Percentiles rank a stretch among this genome's conserved stretches.
These are phyloP conservation scores for Pythium phragmitis DNA, from an alignment of 352 stramenopile genomes.

Conservation along the genomic window DNA sequence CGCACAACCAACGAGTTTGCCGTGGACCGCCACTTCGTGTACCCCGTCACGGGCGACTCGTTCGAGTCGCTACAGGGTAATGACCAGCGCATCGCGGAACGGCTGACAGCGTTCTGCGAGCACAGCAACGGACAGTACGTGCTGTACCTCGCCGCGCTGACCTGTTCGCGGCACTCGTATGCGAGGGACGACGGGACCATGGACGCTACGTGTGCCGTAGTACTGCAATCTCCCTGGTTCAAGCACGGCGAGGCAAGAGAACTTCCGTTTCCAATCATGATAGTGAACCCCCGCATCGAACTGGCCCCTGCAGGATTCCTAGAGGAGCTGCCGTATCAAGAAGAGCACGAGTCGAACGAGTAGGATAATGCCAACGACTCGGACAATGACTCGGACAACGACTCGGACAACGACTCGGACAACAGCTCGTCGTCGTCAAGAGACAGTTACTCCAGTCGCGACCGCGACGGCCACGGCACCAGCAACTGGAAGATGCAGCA, in stretches of 20 bases:
- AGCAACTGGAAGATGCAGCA: too few relatives aligned
- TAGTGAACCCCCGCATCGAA: background rate
- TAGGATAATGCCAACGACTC: background rate
- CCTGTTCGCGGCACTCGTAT: background rate
- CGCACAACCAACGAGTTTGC: background rate
- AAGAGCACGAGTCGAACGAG: background rate
- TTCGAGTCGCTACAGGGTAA: background rate
- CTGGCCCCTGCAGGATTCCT: background rate
- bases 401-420: too few relatives aligned
- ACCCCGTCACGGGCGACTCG: background rate
- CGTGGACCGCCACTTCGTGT: background rate
- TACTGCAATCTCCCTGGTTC: background rate
- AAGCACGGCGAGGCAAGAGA: background rate
- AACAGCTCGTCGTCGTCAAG: too few relatives aligned
- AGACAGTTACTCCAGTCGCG: too few relatives aligned
- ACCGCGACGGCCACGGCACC: too few relatives aligned
- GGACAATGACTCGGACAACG: too few relatives aligned
- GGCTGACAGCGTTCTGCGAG: background rate
- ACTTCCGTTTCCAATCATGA: background rate
- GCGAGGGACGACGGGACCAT: background rate
- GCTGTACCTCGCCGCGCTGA: background rate
- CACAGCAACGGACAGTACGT: background rate
- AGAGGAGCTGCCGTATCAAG: background rate
- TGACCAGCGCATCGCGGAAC: background rate
- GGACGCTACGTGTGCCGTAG: background rate